Percentiles rank a stretch among this genome's conserved stretches.
phyloP scores from a whole-genome alignment of 179 eudicot genomes.

The Corrigiola litoralis region DNA sequence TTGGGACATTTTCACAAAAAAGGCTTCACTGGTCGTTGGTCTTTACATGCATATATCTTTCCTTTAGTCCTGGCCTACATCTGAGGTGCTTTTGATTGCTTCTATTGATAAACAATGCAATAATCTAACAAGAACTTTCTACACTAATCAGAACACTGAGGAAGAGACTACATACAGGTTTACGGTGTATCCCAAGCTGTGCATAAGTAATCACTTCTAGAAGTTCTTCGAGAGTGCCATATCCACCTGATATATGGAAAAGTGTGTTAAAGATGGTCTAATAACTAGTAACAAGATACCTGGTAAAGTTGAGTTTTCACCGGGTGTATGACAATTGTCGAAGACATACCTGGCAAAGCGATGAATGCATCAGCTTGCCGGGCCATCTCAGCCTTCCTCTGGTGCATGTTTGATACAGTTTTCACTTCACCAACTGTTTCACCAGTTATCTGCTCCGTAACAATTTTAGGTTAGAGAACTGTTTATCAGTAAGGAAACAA shows the following conservation, averaged over 20 bases:
- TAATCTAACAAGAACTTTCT: background rate
- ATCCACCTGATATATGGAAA: slow-evolving; percentile 54
- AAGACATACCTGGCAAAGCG: slow-evolving; percentile 73
- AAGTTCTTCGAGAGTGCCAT: slow-evolving; percentile 91
- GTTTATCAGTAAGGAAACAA: background rate
- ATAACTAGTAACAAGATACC: background rate
- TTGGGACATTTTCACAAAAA: slow-evolving; percentile 20
- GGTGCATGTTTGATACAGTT: slow-evolving; percentile 88
- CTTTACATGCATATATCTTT: slow-evolving; percentile 2
- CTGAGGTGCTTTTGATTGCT: slow-evolving; percentile 6
- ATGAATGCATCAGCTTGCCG: slow-evolving; percentile 96
- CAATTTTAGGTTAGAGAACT: slow-evolving; percentile 1
- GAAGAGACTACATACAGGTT: slow-evolving; percentile 57
- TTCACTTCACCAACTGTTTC: slow-evolving; percentile 78
- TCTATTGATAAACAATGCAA: background rate
- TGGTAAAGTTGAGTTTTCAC: background rate
- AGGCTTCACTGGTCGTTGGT: slow-evolving; percentile 7
- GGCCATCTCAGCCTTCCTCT: slow-evolving; percentile 97
- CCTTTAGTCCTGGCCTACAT: slow-evolving; percentile 3
- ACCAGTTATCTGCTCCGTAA: slow-evolving; percentile 62
- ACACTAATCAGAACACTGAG: background rate
- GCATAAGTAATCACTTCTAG: slow-evolving; percentile 91
- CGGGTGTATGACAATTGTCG: background rate
- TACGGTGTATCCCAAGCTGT: slow-evolving; percentile 88
- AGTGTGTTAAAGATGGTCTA: background rate